Evolutionary conservation across 2,329 filamentous ascomycete genomes (phyloP), one percentile per base, ranked within the genome.

Genomic region (Eurotiales sp.): DNA sequence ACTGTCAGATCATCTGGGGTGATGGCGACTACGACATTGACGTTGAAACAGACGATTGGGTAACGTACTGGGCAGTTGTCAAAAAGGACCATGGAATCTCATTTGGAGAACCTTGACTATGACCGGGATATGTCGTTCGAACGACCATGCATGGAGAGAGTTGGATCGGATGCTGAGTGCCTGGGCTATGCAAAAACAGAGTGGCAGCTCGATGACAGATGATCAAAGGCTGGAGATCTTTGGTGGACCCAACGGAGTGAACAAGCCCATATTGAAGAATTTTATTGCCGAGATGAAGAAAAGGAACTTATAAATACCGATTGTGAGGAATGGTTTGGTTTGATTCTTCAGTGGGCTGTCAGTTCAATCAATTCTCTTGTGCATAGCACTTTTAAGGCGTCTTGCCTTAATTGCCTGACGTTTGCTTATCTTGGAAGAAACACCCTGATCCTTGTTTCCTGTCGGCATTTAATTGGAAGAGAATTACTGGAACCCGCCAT

Each of bases 1-100:
- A 52, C 45, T 56, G 58, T 52, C 52, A 56, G 34, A 52, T 50
- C 22, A 58, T 59, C 42, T 59, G 56, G 56, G 58, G 57, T 14
- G 32, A 51, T 42, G 45, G 32, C n/a, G 51, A 52, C 12, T 58
- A 58, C 37, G 53, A 58, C 22, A 8, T 59, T 41, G 53, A 58
- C 19, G 34, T 54, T 39, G 56, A 58, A 46, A 58, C 53, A 21
- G 53, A 57, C 32, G 46, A 61, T 44, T 55, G 46, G 30, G 27
- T 43, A 32, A 52, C 23, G 17, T 52, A 51, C 36, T 36, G 10
- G 19, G 48, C 32, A 23, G 12, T 44, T 32, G 54, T 56, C 44
- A 54, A 30, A 27, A 44, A 42, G 40, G 41, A 44, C 23, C 32
- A 19, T 14, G 58, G 58, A 21, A 15, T 19, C 19, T 34, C 15